A percentile compares a stretch with the other conserved stretches of the same genome.
These are phyloP conservation scores for Suillus occidentalis DNA, from an alignment of 768 basidiomycete genomes.

Conservation along the genomic window DNA sequence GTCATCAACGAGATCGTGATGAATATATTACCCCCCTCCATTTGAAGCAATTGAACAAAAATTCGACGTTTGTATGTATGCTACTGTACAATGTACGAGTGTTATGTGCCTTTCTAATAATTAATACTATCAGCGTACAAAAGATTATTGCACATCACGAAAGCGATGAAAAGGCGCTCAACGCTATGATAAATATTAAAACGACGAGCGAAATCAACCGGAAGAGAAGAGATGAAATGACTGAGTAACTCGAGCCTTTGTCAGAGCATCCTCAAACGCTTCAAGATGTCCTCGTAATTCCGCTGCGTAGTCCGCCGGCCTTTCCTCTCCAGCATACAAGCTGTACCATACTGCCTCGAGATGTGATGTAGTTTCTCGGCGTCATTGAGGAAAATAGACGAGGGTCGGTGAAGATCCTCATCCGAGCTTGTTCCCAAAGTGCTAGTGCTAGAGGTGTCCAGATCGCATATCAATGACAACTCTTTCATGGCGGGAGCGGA, in stretches of 20 bases:
- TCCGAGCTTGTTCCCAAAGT: background rate
- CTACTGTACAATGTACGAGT: background rate
- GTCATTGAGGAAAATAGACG: background rate
- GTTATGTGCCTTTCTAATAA: background rate
- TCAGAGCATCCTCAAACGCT: slow-evolving; percentile 34
- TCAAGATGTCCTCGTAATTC: slow-evolving; percentile 35
- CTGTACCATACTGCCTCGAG: slow-evolving; percentile 26
- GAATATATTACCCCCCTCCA: background rate
- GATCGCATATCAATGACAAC: background rate
- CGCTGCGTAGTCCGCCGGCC: slow-evolving; percentile 37
- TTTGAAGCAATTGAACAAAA: background rate
- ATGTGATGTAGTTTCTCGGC: background rate
- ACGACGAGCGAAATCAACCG: background rate
- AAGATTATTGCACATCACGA: background rate
- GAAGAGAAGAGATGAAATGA: background rate
- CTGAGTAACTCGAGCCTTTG: background rate
- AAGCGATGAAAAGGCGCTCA: background rate
- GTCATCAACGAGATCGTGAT: background rate
- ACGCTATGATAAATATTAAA: background rate
- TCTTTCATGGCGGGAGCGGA: background rate
- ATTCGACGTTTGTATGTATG: background rate
- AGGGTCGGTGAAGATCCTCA: background rate
- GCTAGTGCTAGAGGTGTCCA: slow-evolving; percentile 7
- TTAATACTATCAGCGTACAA: background rate
- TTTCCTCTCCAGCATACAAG: slow-evolving; percentile 43